Percentiles rank a stretch among this genome's conserved stretches.
Conservation (phyloP, 208 protist genomes). For the Wallacemonas sp. region DNA sequence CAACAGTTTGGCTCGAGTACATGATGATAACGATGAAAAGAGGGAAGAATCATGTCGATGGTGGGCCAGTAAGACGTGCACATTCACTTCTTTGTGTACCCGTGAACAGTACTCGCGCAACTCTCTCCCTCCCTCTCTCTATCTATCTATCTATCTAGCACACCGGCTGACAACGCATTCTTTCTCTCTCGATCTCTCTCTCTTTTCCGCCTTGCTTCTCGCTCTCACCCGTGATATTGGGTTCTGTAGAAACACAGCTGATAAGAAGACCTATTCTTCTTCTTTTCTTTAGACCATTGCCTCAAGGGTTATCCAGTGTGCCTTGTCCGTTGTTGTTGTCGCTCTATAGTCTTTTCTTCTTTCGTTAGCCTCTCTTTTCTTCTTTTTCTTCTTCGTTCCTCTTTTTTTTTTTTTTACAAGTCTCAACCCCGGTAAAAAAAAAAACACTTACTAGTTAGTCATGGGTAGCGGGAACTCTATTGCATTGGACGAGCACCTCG, state of each 20-base stretch:
- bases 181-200: neutral
- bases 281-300: neutral
- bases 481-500: conserved; percentile 65
- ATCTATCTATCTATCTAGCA: too few species aligned
- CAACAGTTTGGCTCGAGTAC: too few species aligned
- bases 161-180: too few species aligned
- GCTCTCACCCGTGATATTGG: neutral
- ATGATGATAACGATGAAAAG: too few species aligned
- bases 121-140: too few species aligned
- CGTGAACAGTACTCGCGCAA: too few species aligned
- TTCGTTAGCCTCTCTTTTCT: neutral
- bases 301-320: neutral
- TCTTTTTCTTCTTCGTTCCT: conserved; percentile 2
- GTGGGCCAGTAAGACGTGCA: too few species aligned
- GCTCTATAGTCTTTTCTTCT: neutral
- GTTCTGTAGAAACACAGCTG: too few species aligned
- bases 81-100: too few species aligned
- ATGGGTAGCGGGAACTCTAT: conserved; percentile 68
- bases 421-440: conserved; percentile 8
- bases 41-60: too few species aligned
- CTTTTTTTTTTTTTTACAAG: neutral
- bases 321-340: neutral
- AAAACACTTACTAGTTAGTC: neutral
- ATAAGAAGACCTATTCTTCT: too few species aligned
- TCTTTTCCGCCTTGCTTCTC: neutral